Evolutionary conservation across 2,329 filamentous ascomycete genomes (phyloP), one percentile per base, ranked within the genome.

Genomic region (Zasmidium citrigriseum): DNA sequence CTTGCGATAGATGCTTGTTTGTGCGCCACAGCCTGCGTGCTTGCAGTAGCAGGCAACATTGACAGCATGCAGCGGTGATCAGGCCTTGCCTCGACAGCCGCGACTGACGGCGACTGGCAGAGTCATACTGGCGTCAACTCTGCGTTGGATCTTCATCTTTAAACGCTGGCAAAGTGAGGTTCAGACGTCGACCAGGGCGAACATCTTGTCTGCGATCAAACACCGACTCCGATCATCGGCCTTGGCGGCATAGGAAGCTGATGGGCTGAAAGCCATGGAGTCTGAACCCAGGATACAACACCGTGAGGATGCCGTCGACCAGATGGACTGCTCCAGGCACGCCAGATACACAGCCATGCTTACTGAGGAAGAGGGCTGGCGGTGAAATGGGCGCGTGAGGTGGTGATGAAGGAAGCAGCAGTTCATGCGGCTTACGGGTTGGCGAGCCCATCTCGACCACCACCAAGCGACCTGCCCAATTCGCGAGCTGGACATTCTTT

Each of bases 1-100:
- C 48, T 34, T 51, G 16, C n/a, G 18, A 34, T 46, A 47, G 29
- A 41, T 54, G 58, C 23, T 48, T 52, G 51, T 44, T 27, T 34
- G 44, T 50, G 46, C 57, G 54, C 48, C 49, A 54, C 52, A 9
- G 4, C 12, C 34, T 41, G 34, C 34, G 34, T 25, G 27, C 46
- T 29, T 34, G n/a, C 18, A 29, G 48, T 51, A 27, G 48, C 22
- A 7, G 48, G 27, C n/a, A 16, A 34, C 24, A 34, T 51, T 27
- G 24, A 27, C 25, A 34, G 29, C 29, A 20, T 51, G n/a, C 24
- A 23, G 46, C 46, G 22, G n/a, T 18, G 22, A 49, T 27, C 25
- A n/a, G 46, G 12, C 23, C 46, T 49, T 1, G 48, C 48, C 12
- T 34, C n/a, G 24, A 16, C 34, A 34, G 29, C 12, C 34, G 14